A percentile compares a stretch with the other conserved stretches of the same genome.
Evolutionary conservation across 352 stramenopile species (phyloP).

Genomic region (Phytophthora tubulina): DNA sequence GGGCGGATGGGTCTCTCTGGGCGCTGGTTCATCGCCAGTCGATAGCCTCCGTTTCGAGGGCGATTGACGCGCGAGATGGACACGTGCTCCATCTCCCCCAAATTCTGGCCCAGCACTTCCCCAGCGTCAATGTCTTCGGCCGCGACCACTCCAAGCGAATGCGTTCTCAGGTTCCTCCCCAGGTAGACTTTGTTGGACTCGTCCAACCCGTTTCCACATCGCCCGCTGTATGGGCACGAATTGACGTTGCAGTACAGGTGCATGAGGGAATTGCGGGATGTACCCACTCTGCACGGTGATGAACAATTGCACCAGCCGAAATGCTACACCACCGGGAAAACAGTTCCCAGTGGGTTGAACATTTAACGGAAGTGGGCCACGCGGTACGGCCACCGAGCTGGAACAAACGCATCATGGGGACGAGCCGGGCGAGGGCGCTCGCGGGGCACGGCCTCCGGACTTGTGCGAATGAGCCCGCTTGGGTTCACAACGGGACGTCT

Average conservation of each 20-base stretch:
- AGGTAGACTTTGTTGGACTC: neutral
- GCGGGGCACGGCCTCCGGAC: too few species aligned
- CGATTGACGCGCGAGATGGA: neutral
- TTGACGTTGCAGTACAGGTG: conserved; percentile 15
- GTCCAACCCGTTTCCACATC: neutral
- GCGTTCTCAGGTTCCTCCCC: neutral
- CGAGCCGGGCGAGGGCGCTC: neutral
- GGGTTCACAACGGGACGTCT: too few species aligned
- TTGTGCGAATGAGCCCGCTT: neutral
- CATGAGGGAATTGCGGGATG: conserved; percentile 6
- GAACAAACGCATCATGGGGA: neutral
- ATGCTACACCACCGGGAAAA: neutral
- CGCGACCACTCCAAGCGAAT: neutral
- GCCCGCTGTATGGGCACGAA: conserved; percentile 4
- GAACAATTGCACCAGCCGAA: conserved; percentile 14
- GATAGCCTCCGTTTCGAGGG: conserved; percentile 5
- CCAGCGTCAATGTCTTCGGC: neutral
- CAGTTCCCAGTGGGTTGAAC: conserved; percentile 4
- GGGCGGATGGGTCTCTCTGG: neutral
- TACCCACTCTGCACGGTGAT: neutral
- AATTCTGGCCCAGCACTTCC: neutral
- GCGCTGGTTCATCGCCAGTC: neutral
- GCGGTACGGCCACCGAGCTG: neutral
- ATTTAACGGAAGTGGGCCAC: conserved; percentile 7
- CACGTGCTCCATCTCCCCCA: conserved; percentile 8